Base-by-base conservation (phyloP, 164 flowering plant genomes). In the Chimonanthus salicifolius region DNA sequence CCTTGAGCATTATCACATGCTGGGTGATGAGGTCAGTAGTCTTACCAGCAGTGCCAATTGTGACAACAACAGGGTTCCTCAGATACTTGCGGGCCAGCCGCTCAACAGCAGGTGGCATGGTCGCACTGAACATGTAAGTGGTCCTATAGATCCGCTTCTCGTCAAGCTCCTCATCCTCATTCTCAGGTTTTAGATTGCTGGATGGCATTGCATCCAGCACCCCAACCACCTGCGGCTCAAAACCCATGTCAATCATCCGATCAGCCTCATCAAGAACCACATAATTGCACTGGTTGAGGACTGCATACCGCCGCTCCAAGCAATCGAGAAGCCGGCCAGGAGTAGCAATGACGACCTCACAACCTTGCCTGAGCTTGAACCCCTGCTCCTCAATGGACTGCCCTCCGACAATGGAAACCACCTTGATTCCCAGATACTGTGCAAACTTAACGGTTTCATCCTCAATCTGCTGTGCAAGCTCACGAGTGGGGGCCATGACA, bases 251-350 rank as follows among this genome's bases (percentile, higher is more conserved):
- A n/a, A 93, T 91, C 97, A 90, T 93, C 18, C 97, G 70, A 80
- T 93, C 98, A 69, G 97, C 98, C 82, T 93, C 98, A 78, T 93
- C 97, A 75, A 93, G 92, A 74, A 93, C 97, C 62, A 93, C 98
- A 83, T 91, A 90, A 62, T 92, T 89, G 68, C 97, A 90, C 78
- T 89, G 95, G 71, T 91, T 89, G 75, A 94, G 73, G 46, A 91
- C 97, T 71, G 86, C 90, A 79, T 88, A 89, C 2, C 94, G 82
- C 78, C 95, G 81, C 78, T 92, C 92, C 85, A 92, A 76, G 64
- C 92, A 90, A 80, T 94, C 97, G 67, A 88, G 71, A 58, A 94
- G 85, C 67, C 98, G 88, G 6, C 98, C 97, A 0, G 98, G 97
- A 0, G 97, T 94, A 0, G 97, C 98, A 73, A 94, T 90, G 9